Conservation (phyloP, 176 grass and related monocot genomes). For the Musa itinerans region DNA sequence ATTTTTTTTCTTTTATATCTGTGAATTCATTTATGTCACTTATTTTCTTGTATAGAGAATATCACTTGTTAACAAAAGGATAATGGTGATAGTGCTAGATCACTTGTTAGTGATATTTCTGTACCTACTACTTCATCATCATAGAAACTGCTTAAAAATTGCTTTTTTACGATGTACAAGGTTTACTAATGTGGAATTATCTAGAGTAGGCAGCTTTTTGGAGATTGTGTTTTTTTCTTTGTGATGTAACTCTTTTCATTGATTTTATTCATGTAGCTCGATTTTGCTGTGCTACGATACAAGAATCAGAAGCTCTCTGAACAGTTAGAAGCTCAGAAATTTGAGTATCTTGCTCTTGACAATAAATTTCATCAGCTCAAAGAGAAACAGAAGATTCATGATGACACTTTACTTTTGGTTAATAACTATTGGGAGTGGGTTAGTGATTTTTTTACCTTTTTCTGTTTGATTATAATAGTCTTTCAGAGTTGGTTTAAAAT, state of each 20-base stretch:
- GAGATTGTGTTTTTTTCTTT: too few relatives aligned
- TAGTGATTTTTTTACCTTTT: background rate
- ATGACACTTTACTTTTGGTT: constrained; percentile 43
- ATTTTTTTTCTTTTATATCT: too few relatives aligned
- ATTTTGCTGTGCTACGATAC: constrained; percentile 77
- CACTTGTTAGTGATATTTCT: too few relatives aligned
- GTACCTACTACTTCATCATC: too few relatives aligned
- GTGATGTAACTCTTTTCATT: constrained; percentile 12
- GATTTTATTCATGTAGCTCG: constrained; percentile 34
- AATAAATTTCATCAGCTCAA: constrained; percentile 66
- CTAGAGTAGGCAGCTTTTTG: too few relatives aligned
- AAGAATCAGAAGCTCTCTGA: constrained; percentile 86
- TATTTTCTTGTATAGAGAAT: too few relatives aligned
- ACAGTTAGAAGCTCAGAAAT: constrained; percentile 79
- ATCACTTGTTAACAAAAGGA: too few relatives aligned
- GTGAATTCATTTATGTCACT: too few relatives aligned
- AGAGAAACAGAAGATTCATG: constrained; percentile 46
- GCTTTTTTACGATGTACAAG: background rate
- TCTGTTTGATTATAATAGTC: constrained; percentile 1
- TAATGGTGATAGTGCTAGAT: too few relatives aligned
- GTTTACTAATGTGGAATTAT: background rate
- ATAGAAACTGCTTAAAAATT: background rate
- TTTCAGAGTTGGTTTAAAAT: background rate
- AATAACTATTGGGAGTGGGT: constrained; percentile 66
- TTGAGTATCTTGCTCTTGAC: constrained; percentile 54